These are phyloP conservation scores for Marsdenia floribunda DNA, from an alignment of 257 asterid species.

Conservation along the genomic window DNA sequence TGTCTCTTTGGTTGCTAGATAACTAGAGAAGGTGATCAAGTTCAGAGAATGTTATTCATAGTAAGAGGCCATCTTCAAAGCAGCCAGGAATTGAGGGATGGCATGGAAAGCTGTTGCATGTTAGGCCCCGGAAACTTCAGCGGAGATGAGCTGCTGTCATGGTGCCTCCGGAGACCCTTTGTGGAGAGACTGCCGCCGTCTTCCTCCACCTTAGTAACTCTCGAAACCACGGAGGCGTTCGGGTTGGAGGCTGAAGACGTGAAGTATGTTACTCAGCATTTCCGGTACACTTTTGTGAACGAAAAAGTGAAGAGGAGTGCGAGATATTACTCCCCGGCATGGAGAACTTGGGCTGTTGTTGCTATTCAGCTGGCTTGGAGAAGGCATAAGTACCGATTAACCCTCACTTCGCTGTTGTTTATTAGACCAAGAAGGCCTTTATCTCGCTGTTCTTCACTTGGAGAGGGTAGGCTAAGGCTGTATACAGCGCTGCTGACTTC, in stretches of 20 bases:
- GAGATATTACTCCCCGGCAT: slow-evolving; percentile 88
- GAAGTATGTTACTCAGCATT: slow-evolving; percentile 89
- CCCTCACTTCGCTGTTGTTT: slow-evolving; percentile 74
- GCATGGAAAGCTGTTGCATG: slow-evolving; percentile 87
- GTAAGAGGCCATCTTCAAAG: slow-evolving; percentile 96
- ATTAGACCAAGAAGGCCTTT: slow-evolving; percentile 81
- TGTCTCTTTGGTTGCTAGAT: slow-evolving; percentile 34
- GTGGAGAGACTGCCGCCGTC: slow-evolving; percentile 87
- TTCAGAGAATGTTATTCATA: slow-evolving; percentile 82
- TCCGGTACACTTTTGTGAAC: slow-evolving; percentile 82
- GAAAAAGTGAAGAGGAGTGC: slow-evolving; percentile 93
- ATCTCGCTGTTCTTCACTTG: slow-evolving; percentile 76
- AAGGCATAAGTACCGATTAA: slow-evolving; percentile 66
- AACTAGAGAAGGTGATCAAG: slow-evolving; percentile 91
- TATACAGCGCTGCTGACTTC: slow-evolving; percentile 84
- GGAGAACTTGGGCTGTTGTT: slow-evolving; percentile 98
- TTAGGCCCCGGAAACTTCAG: slow-evolving; percentile 96
- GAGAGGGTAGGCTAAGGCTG: slow-evolving; percentile 84
- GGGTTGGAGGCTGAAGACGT: slow-evolving; percentile 90
- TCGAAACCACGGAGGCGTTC: slow-evolving; percentile 86
- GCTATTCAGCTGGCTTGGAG: slow-evolving; percentile 96
- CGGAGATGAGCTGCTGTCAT: slow-evolving; percentile 91
- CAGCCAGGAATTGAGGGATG: slow-evolving; percentile 86
- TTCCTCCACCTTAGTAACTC: slow-evolving; percentile 63
- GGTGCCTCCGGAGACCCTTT: slow-evolving; percentile 90